Evolutionary conservation across 129 eudicot species (phyloP), one percentile per base, ranked within the genome.

Genomic region (Helianthus tuberosus): DNA sequence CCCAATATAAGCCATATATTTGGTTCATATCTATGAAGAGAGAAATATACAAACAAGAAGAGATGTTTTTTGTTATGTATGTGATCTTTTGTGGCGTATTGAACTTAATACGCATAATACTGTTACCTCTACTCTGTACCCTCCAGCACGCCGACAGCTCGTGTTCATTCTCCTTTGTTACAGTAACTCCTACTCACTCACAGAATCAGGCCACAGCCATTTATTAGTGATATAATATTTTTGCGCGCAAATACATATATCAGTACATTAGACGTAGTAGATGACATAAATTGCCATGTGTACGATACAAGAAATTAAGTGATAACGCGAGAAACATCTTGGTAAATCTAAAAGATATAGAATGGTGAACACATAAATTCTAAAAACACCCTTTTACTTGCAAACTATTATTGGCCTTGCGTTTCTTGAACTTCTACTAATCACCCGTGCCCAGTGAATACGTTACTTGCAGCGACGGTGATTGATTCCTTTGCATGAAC

Each of bases 151-250:
- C 63, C 62, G 61, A 8, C 47, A 52, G 5, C 8, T 51, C 62
- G 50, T 48, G 32, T 64, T 51, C 29, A 4, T 44, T 23, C 12
- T 13, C 11, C 57, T 57, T 57, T 23, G 14, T 20, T 27, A 54
- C 46, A 73, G 11, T 66, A 44, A 63, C 55, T 66, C 71, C 11
- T 8, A 12, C n/a, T 66, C 39, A 16, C 54, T 66, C 71, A 66
- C 71, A 11, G 25, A 44, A 46, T 11, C 9, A 48, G 53, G 53
- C 43, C n/a, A 48, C 53, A 48, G 25, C 15, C 65, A 27, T 23
- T 59, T 59, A 25, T 20, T 9, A 3, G 25, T 59, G 65, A 8
- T 23, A 25, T 27, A 11, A 6, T 36, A 63, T 15, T 63, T 63
- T 12, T 15, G 17, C 36, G 23, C 23, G 23, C 23, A 63, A 36